phyloP scores from a whole-genome alignment of 805 yeast species.

The Kluyveromyces wickerhamii region DNA sequence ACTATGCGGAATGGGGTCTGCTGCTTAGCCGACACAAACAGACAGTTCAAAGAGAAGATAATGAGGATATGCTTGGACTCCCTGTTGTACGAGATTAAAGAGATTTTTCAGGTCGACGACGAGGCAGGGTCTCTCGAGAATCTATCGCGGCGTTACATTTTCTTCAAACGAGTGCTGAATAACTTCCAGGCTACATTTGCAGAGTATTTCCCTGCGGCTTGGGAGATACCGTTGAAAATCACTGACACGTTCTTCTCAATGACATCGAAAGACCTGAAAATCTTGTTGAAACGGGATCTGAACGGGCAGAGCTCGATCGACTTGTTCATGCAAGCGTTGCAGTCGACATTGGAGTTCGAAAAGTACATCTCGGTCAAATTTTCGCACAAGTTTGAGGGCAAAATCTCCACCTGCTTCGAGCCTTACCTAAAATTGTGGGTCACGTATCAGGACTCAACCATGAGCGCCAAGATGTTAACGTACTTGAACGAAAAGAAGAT shows the following conservation, averaged over 20 bases:
- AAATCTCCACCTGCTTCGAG: slow-evolving; percentile 63
- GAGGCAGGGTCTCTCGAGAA: slow-evolving; percentile 96
- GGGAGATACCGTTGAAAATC: slow-evolving; percentile 63
- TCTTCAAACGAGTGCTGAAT: slow-evolving; percentile 63
- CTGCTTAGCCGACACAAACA: slow-evolving; percentile 57
- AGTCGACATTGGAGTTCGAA: slow-evolving; percentile 81
- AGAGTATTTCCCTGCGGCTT: slow-evolving; percentile 54
- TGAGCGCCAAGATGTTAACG: slow-evolving; percentile 55
- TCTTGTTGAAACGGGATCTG: slow-evolving; percentile 40
- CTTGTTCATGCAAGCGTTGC: slow-evolving; percentile 56
- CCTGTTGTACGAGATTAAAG: slow-evolving; percentile 63
- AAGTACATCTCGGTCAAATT: slow-evolving; percentile 58
- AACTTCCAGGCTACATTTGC: slow-evolving; percentile 46
- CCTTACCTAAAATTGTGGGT: slow-evolving; percentile 85
- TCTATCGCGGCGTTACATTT: slow-evolving; percentile 69
- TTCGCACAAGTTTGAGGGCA: slow-evolving; percentile 37
- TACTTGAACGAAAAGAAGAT: slow-evolving; percentile 53
- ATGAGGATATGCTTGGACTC: slow-evolving; percentile 64
- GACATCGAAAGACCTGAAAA: slow-evolving; percentile 60
- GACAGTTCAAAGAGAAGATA: slow-evolving; percentile 52
- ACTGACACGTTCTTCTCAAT: slow-evolving; percentile 55
- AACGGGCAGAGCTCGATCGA: slow-evolving; percentile 49
- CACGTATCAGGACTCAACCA: slow-evolving; percentile 62
- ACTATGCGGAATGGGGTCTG: slow-evolving; percentile 50
- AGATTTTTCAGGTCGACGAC: slow-evolving; percentile 69